Conservation (phyloP, 352 stramenopile genomes). For the Stephanocyclus meneghinianus region DNA sequence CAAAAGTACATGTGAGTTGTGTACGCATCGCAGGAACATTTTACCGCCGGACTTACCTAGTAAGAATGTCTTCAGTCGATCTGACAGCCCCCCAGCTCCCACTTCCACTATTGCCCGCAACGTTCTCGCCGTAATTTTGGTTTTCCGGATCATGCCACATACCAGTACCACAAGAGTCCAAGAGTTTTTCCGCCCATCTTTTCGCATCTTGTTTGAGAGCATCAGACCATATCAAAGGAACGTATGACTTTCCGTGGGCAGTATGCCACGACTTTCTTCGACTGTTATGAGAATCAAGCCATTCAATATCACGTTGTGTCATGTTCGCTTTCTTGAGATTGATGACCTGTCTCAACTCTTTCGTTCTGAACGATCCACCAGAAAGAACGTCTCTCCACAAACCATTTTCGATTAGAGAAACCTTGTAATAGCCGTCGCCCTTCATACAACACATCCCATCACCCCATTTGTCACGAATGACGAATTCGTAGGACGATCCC, state of each 20-base stretch:
- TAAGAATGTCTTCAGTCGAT: constrained; percentile 20
- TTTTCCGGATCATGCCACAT: constrained; percentile 42
- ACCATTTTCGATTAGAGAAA: constrained; percentile 17
- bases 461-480: constrained; percentile 13
- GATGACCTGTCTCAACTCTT: constrained; percentile 19
- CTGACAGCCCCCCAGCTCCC: constrained; percentile 16
- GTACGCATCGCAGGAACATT: background rate
- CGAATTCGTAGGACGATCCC: constrained; percentile 24
- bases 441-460: constrained; percentile 31
- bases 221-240: constrained; percentile 26
- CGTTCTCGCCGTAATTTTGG: constrained; percentile 20
- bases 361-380: constrained; percentile 22
- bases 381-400: constrained; percentile 28
- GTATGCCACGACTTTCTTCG: constrained; percentile 32
- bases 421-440: constrained; percentile 34
- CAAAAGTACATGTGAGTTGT: background rate
- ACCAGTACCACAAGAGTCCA: constrained; percentile 33
- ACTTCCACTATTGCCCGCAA: constrained; percentile 33
- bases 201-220: constrained; percentile 29
- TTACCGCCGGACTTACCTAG: constrained; percentile 1
- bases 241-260: constrained; percentile 21
- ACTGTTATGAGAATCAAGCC: constrained; percentile 32
- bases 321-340: constrained; percentile 27
- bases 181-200: constrained; percentile 30
- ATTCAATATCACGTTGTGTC: constrained; percentile 26